Evolutionary conservation across 2,329 filamentous ascomycete species (phyloP).

Genomic region (Colletotrichum eleusines): DNA sequence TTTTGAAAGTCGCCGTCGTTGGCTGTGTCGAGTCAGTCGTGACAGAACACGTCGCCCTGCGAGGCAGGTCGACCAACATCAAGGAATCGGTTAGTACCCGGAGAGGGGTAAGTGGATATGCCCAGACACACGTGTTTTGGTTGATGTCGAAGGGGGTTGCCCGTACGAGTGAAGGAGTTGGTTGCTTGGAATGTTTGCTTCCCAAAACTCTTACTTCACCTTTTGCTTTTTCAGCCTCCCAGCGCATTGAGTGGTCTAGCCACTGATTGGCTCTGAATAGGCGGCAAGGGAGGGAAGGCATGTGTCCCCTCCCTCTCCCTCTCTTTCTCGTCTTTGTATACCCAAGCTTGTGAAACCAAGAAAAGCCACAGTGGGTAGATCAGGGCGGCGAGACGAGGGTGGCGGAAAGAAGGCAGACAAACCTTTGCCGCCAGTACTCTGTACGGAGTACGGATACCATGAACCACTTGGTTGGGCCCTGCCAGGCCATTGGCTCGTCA

Average conservation of each 20-base stretch:
- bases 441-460: background rate
- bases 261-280: conserved; percentile 30
- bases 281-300: conserved; percentile 24
- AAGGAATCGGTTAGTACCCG: conserved; percentile 12
- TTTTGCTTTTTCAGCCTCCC: conserved; percentile 10
- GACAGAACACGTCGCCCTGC: background rate
- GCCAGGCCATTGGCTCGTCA: conserved; percentile 3
- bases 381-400: conserved; percentile 1
- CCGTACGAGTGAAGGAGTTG: background rate
- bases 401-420: background rate
- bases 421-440: conserved; percentile 5
- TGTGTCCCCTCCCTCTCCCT: background rate
- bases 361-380: conserved; percentile 17
- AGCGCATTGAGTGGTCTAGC: conserved; percentile 12
- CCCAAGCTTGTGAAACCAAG: conserved; percentile 13
- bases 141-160: conserved; percentile 3
- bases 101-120: conserved; percentile 21
- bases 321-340: background rate
- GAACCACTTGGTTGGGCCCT: conserved; percentile 15
- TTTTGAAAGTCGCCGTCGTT: background rate
- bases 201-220: background rate
- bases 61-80: background rate
- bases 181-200: background rate
- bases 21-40: background rate
- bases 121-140: conserved; percentile 1